phyloP scores from a whole-genome alignment of 805 yeast species.

The Monosporozyma solicola region DNA sequence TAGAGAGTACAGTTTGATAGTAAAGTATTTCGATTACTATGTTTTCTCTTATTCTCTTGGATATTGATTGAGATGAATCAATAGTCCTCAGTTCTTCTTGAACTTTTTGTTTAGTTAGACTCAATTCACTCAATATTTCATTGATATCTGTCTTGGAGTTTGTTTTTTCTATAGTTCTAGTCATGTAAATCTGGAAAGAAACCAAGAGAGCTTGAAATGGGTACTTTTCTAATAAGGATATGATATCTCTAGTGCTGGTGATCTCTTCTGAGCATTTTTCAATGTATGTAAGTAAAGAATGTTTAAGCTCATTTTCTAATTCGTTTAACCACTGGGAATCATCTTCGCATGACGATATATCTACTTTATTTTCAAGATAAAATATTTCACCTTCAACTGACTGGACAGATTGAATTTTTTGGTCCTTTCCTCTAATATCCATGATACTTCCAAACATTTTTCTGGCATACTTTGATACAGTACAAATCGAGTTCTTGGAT shows the following conservation, averaged over 20 bases:
- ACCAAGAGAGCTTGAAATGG: slow-evolving; percentile 54
- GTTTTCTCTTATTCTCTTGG: neutral
- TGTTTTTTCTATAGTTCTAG: slow-evolving; percentile 33
- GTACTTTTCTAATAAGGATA: slow-evolving; percentile 27
- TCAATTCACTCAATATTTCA: neutral
- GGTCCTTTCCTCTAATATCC: slow-evolving; percentile 32
- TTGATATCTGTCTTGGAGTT: slow-evolving; percentile 6
- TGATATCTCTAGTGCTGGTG: neutral
- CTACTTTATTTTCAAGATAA: slow-evolving; percentile 35
- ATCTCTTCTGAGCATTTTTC: slow-evolving; percentile 16
- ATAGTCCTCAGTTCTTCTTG: neutral
- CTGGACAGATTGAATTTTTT: slow-evolving; percentile 36
- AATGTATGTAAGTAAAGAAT: slow-evolving; percentile 30
- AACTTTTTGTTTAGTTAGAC: neutral
- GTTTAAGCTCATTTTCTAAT: slow-evolving; percentile 46
- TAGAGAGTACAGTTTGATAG: slow-evolving; percentile 36
- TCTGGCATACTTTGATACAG: slow-evolving; percentile 49
- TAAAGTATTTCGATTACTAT: slow-evolving; percentile 62
- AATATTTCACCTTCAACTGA: slow-evolving; percentile 65
- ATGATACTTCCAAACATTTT: slow-evolving; percentile 67
- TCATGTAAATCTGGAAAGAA: slow-evolving; percentile 50
- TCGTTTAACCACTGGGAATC: slow-evolving; percentile 47
- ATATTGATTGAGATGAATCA: neutral
- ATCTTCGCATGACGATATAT: slow-evolving; percentile 26
- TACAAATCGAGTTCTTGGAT: slow-evolving; percentile 37